Percentiles rank a stretch among this genome's conserved stretches.
Conservation (phyloP, 768 basidiomycete genomes). For the Wakefieldia striispora region DNA sequence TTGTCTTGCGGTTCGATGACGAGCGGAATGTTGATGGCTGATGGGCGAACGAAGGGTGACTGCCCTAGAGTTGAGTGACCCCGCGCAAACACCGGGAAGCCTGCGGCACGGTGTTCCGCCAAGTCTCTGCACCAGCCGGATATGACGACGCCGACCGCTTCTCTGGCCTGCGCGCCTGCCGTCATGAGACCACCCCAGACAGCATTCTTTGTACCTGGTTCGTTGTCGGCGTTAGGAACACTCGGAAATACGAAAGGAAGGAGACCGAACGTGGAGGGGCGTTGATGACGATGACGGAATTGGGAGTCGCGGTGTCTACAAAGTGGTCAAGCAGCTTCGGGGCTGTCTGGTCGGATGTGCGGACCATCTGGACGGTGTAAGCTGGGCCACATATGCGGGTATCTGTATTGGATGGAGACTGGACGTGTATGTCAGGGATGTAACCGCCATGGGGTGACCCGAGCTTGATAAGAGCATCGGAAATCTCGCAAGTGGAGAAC, state of each 20-base stretch:
- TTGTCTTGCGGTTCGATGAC: slow-evolving; percentile 36
- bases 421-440: slow-evolving; percentile 72
- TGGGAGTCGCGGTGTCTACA: slow-evolving; percentile 70
- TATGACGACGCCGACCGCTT: slow-evolving; percentile 73
- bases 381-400: slow-evolving; percentile 70
- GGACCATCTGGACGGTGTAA: slow-evolving; percentile 85
- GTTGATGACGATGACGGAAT: slow-evolving; percentile 70
- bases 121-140: slow-evolving; percentile 86
- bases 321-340: slow-evolving; percentile 73
- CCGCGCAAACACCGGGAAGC: slow-evolving; percentile 81
- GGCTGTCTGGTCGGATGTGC: slow-evolving; percentile 50
- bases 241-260: slow-evolving; percentile 2
- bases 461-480: slow-evolving; percentile 86
- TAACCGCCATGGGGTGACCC: slow-evolving; percentile 68
- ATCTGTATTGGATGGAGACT: slow-evolving; percentile 36
- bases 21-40: slow-evolving; percentile 69
- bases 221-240: not conserved
- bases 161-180: slow-evolving; percentile 73
- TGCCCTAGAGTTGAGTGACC: slow-evolving; percentile 85
- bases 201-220: slow-evolving; percentile 66
- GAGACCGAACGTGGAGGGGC: slow-evolving; percentile 62
- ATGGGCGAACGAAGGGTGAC: slow-evolving; percentile 78
- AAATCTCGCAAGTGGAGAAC: slow-evolving; percentile 82
- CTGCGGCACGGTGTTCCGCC: slow-evolving; percentile 64
- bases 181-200: slow-evolving; percentile 95